A percentile compares a stretch with the other conserved stretches of the same genome.
These are phyloP conservation scores for Avena insularis DNA, from an alignment of 176 grass and related monocot species.

Conservation along the genomic window DNA sequence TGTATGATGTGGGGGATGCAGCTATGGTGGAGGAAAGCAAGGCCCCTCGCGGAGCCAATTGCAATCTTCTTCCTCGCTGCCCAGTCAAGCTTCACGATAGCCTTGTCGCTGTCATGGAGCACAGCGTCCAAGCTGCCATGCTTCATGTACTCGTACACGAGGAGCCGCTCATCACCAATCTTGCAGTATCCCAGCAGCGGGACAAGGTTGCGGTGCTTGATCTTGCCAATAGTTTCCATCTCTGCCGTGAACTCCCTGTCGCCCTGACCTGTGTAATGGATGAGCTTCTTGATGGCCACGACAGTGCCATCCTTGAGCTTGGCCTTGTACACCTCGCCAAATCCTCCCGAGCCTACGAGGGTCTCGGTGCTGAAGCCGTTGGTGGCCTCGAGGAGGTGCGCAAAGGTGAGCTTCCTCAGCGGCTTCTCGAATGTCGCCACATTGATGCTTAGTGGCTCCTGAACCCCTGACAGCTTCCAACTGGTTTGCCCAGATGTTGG, in stretches of 20 bases:
- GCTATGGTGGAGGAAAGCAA: conserved; percentile 96
- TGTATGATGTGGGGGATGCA: conserved; percentile 99
- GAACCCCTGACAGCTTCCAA: conserved; percentile 84
- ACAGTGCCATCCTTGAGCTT: conserved; percentile 79
- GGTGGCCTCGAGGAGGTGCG: conserved; percentile 93
- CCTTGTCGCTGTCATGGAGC: conserved; percentile 67
- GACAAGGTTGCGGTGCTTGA: conserved; percentile 97
- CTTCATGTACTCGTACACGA: conserved; percentile 98
- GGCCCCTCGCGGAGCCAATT: conserved; percentile 78
- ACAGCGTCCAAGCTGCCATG: conserved; percentile 84
- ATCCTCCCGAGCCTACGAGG: conserved; percentile 86
- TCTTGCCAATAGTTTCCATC: conserved; percentile 99
- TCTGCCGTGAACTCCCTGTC: conserved; percentile 93
- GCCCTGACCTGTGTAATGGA: conserved; percentile 89
- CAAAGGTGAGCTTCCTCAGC: conserved; percentile 88
- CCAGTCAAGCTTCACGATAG: conserved; percentile 70
- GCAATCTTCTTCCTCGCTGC: conserved; percentile 85
- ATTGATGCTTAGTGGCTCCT: conserved; percentile 92
- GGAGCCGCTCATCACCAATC: conserved; percentile 88
- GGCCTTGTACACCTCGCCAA: conserved; percentile 98
- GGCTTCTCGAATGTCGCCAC: conserved; percentile 96
- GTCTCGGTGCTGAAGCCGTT: conserved; percentile 87
- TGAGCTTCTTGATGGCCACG: conserved; percentile 96
- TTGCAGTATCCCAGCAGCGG: conserved; percentile 94
- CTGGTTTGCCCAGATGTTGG: conserved; percentile 61